Percentiles rank a stretch among this genome's conserved stretches.
Evolutionary conservation across 1,284 basidiomycete species (phyloP).

Genomic region (Coniferiporia sulphurascens): DNA sequence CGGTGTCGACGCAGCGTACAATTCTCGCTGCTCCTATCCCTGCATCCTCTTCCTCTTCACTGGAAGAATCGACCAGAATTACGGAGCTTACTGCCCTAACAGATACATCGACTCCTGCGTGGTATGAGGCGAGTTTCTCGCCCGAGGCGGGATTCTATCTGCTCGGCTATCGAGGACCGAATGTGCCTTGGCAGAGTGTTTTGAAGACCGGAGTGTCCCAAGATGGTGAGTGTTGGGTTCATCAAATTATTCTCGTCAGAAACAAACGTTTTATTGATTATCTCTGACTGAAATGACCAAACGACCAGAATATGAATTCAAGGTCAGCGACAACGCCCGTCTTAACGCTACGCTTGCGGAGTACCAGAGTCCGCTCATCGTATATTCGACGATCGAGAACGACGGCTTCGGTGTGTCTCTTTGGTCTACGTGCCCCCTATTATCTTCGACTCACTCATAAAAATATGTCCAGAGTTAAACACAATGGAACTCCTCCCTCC

Average conservation of each 20-base stretch:
- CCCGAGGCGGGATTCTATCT: constrained; percentile 83
- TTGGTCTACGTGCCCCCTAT: background rate
- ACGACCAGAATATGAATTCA: constrained; percentile 33
- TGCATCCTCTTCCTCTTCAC: constrained; percentile 24
- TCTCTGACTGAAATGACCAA: background rate
- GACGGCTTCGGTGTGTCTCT: constrained; percentile 71
- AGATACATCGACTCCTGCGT: constrained; percentile 55
- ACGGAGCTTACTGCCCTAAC: constrained; percentile 58
- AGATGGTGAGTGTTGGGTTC: constrained; percentile 29
- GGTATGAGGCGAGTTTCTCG: constrained; percentile 72
- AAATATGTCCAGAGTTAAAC: constrained; percentile 62
- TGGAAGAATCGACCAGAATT: constrained; percentile 25
- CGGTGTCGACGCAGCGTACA: constrained; percentile 79
- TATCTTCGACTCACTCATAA: constrained; percentile 19
- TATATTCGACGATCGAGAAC: constrained; percentile 66
- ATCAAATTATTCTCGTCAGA: too few species aligned
- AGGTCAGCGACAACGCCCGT: constrained; percentile 68
- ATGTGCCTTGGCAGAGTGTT: constrained; percentile 83
- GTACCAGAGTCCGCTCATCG: constrained; percentile 71
- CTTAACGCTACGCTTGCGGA: constrained; percentile 67
- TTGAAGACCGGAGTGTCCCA: constrained; percentile 58
- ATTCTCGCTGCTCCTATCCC: constrained; percentile 76
- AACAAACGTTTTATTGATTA: too few species aligned
- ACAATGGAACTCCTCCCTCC: constrained; percentile 88
- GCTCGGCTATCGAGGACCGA: constrained; percentile 76